A percentile compares a stretch with the other conserved stretches of the same genome.
These are phyloP conservation scores for Oldenlandia corymbosa DNA, from an alignment of 257 asterid genomes.

Conservation along the genomic window DNA sequence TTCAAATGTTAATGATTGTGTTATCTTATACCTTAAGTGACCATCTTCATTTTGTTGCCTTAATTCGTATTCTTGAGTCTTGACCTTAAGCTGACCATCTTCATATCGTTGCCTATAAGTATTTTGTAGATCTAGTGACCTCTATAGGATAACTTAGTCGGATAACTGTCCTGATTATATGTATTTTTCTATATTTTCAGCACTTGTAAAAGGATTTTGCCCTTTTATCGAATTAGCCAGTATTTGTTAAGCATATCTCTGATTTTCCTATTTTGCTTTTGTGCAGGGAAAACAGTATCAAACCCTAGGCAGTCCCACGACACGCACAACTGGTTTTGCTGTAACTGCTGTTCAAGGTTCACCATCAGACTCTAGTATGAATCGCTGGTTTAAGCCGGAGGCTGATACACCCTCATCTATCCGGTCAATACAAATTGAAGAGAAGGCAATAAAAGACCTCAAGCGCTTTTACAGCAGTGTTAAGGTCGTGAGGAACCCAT, in stretches of 20 bases:
- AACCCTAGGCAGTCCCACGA: slow-evolving; percentile 59
- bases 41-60: too few species aligned
- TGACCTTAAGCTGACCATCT: not conserved
- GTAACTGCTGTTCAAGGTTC: slow-evolving; percentile 65
- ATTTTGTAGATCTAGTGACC: too few species aligned
- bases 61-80: too few species aligned
- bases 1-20: too few species aligned
- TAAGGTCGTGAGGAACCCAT: slow-evolving; percentile 70
- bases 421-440: slow-evolving; percentile 90
- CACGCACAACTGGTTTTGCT: slow-evolving; percentile 71
- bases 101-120: not conserved
- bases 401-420: slow-evolving; percentile 59
- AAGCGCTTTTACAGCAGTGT: slow-evolving; percentile 83
- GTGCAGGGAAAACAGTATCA: slow-evolving; percentile 55
- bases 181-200: too few species aligned
- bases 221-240: too few species aligned
- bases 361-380: slow-evolving; percentile 58
- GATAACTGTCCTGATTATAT: not conserved
- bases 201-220: too few species aligned
- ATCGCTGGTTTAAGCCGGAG: slow-evolving; percentile 95
- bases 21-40: too few species aligned
- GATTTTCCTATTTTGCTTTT: not conserved
- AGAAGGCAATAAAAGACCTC: slow-evolving; percentile 85
- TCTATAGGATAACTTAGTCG: not conserved
- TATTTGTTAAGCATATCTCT: not conserved